Conservation (phyloP, 306 rosid genomes). For the Quercus suber region DNA sequence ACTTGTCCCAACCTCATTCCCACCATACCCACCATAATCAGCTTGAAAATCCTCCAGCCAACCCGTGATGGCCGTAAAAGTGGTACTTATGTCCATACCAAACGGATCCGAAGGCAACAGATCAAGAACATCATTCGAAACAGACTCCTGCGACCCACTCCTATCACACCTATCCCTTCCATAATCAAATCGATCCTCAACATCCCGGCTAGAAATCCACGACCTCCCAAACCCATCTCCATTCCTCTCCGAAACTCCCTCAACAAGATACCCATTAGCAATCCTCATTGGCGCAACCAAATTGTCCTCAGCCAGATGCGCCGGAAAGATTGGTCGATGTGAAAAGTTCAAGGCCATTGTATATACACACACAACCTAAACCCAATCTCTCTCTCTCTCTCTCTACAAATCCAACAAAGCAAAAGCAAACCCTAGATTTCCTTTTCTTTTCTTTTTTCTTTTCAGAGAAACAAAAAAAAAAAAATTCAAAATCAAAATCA, state of each 20-base stretch:
- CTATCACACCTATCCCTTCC: slow-evolving; percentile 60
- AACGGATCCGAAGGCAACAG: slow-evolving; percentile 92
- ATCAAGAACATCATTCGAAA: slow-evolving; percentile 72
- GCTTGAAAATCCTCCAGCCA: slow-evolving; percentile 83
- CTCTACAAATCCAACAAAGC: not conserved
- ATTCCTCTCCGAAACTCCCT: slow-evolving; percentile 53
- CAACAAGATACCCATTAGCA: slow-evolving; percentile 54
- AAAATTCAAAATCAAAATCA: not conserved
- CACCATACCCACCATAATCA: slow-evolving; percentile 50
- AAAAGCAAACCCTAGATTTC: slow-evolving; percentile 16
- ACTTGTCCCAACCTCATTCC: slow-evolving; percentile 40
- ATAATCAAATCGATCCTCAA: slow-evolving; percentile 58
- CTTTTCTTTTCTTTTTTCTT: not conserved
- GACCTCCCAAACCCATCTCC: slow-evolving; percentile 50
- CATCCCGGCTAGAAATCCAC: slow-evolving; percentile 48
- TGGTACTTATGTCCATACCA: slow-evolving; percentile 65
- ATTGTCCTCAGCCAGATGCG: slow-evolving; percentile 43
- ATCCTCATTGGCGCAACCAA: slow-evolving; percentile 57
- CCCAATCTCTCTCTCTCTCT: slow-evolving; percentile 18
- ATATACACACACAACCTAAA: slow-evolving; percentile 1
- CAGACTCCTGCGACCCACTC: slow-evolving; percentile 57
- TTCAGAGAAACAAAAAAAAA: not conserved
- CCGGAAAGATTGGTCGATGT: slow-evolving; percentile 35
- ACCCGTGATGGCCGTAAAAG: slow-evolving; percentile 73
- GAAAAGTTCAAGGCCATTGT: slow-evolving; percentile 60